Percentiles rank a stretch among this genome's conserved stretches.
Conservation (phyloP, 2,329 filamentous ascomycete genomes). For the Xylariaceae sp. region DNA sequence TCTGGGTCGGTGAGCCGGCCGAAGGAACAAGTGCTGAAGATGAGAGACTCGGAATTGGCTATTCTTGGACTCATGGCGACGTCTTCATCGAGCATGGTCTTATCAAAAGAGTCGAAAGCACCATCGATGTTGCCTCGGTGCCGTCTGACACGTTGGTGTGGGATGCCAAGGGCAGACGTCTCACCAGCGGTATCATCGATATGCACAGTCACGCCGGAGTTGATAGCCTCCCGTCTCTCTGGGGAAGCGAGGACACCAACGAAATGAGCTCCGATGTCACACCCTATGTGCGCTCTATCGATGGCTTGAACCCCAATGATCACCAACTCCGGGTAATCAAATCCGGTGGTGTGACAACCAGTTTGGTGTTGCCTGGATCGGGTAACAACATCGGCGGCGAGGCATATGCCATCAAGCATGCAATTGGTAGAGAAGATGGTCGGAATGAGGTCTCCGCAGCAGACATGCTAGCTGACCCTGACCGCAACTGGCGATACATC, state of each 20-base stretch:
- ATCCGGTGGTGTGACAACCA: conserved; percentile 66
- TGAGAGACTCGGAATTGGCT: conserved; percentile 54
- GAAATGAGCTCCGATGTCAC: conserved; percentile 61
- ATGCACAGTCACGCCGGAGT: conserved; percentile 67
- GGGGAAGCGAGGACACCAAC: conserved; percentile 55
- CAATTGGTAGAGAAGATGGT: conserved; percentile 55
- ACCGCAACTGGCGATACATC: conserved; percentile 63
- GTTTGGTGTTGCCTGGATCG: conserved; percentile 60
- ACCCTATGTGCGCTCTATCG: conserved; percentile 62
- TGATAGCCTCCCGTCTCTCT: conserved; percentile 49
- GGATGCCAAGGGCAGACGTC: conserved; percentile 54
- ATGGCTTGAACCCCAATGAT: conserved; percentile 59
- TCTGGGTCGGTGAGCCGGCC: conserved; percentile 60
- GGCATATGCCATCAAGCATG: conserved; percentile 63
- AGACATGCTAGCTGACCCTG: conserved; percentile 62
- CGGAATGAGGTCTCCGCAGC: conserved; percentile 57
- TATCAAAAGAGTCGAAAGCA: conserved; percentile 47
- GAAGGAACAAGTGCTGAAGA: conserved; percentile 48
- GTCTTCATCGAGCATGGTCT: conserved; percentile 57
- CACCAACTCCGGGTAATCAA: conserved; percentile 64
- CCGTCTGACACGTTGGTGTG: conserved; percentile 47
- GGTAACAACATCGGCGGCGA: conserved; percentile 71
- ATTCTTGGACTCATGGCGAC: conserved; percentile 55
- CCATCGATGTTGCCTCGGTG: conserved; percentile 33
- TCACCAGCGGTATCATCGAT: conserved; percentile 64